Conservation (phyloP, 441 rosid species). For the Gossypium schwendimanii region DNA sequence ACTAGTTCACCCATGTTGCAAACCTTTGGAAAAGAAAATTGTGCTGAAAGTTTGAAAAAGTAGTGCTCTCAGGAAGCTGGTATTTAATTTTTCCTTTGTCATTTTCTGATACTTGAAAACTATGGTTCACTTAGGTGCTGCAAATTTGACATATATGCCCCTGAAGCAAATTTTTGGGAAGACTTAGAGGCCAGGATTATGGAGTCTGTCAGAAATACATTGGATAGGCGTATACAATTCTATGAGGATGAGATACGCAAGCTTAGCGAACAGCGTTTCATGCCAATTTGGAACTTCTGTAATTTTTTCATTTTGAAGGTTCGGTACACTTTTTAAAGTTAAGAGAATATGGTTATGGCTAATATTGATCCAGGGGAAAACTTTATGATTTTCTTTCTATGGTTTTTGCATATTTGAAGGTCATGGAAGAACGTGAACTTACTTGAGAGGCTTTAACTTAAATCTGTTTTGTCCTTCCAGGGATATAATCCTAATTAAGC, state of each 20-base stretch:
- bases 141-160: slow-evolving; percentile 78
- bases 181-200: slow-evolving; percentile 80
- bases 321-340: slow-evolving; percentile 29
- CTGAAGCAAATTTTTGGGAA: slow-evolving; percentile 87
- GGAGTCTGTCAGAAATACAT: slow-evolving; percentile 76
- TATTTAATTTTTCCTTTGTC: slow-evolving; percentile 7
- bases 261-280: slow-evolving; percentile 88
- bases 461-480: slow-evolving; percentile 16
- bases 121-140: slow-evolving; percentile 63
- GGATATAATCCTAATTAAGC: neutral
- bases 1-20: neutral
- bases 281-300: slow-evolving; percentile 97
- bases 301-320: slow-evolving; percentile 98
- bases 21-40: neutral
- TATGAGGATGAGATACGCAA: slow-evolving; percentile 97
- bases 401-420: slow-evolving; percentile 7
- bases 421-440: slow-evolving; percentile 13
- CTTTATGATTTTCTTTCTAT: neutral
- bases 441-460: neutral
- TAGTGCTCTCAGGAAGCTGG: neutral
- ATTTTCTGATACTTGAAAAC: slow-evolving; percentile 19
- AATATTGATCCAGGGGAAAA: neutral
- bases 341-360: slow-evolving; percentile 9
- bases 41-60: neutral
- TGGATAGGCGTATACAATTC: slow-evolving; percentile 87